Percentiles rank a stretch among this genome's conserved stretches.
phyloP scores from a whole-genome alignment of 1,284 basidiomycete genomes.

The Heterobasidion irregulare region DNA sequence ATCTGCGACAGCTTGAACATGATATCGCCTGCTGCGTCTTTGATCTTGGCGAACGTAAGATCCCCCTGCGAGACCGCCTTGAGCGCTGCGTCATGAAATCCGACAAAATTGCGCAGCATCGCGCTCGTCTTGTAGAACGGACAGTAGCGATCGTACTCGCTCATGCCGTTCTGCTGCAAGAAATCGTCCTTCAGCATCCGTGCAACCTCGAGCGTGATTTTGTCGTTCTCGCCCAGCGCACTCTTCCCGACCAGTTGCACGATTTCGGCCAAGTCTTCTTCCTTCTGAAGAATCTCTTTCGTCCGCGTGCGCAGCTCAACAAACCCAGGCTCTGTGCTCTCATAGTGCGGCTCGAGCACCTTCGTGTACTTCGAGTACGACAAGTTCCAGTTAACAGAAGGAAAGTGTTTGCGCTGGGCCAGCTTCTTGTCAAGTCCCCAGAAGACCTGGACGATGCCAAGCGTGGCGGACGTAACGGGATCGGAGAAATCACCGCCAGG shows the following conservation, averaged over 20 bases:
- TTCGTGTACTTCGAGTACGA: conserved; percentile 99
- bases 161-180: conserved; percentile 98
- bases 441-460: conserved; percentile 99
- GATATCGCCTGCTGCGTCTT: conserved; percentile 80
- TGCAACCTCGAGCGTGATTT: conserved; percentile 97
- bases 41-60: conserved; percentile 89
- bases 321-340: conserved; percentile 87
- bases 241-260: conserved; percentile 99
- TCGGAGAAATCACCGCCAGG: conserved; percentile 99
- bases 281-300: conserved; percentile 97
- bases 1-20: conserved; percentile 97
- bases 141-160: conserved; percentile 95
- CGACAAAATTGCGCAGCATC: conserved; percentile 95
- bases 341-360: conserved; percentile 91
- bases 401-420: conserved; percentile 97
- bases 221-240: conserved; percentile 95
- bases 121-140: conserved; percentile 98
- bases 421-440: conserved; percentile 96
- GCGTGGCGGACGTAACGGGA: conserved; percentile 94
- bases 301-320: conserved; percentile 86
- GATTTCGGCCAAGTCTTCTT: conserved; percentile 97
- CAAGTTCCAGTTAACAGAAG: conserved; percentile 97
- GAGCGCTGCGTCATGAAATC: conserved; percentile 87
- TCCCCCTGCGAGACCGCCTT: conserved; percentile 82
- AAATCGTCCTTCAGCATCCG: conserved; percentile 98